phyloP scores from a whole-genome alignment of 257 asterid genomes.

The Nyctanthes arbortristis region DNA sequence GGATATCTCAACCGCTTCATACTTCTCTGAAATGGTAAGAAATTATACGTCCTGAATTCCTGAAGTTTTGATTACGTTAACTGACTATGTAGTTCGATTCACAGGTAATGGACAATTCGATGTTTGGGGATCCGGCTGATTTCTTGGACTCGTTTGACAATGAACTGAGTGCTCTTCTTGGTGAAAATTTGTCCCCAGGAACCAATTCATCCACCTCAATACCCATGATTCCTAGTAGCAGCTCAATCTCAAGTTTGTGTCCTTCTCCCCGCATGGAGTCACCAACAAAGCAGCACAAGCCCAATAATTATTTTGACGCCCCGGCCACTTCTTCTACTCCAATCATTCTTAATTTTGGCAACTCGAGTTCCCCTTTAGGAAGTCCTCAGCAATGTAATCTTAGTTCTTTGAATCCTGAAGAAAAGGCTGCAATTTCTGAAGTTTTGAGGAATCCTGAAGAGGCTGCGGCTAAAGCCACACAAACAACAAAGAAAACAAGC shows the following conservation, averaged over 20 bases:
- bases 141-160: conserved; percentile 30
- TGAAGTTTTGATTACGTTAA: neutral
- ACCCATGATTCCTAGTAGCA: conserved; percentile 10
- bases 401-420: conserved; percentile 23
- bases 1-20: conserved; percentile 15
- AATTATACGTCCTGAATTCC: neutral
- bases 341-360: conserved; percentile 31
- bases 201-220: conserved; percentile 5
- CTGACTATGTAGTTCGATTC: neutral
- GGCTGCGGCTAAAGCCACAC: conserved; percentile 1
- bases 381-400: conserved; percentile 4
- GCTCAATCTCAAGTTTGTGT: conserved; percentile 1
- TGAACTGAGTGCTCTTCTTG: conserved; percentile 28
- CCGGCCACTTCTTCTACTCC: conserved; percentile 22
- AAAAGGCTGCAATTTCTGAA: conserved; percentile 28
- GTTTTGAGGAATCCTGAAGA: conserved; percentile 20
- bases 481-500: conserved; percentile 16
- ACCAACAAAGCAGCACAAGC: conserved; percentile 31
- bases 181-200: conserved; percentile 19
- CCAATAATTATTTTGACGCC: conserved; percentile 14
- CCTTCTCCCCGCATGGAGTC: conserved; percentile 7
- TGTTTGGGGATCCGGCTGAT: conserved; percentile 25
- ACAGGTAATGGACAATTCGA: conserved; percentile 35
- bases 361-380: conserved; percentile 12
- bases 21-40: conserved; percentile 21